A percentile compares a stretch with the other conserved stretches of the same genome.
Evolutionary conservation across 1,284 basidiomycete genomes (phyloP).

Genomic region (Inonotus obliquus): DNA sequence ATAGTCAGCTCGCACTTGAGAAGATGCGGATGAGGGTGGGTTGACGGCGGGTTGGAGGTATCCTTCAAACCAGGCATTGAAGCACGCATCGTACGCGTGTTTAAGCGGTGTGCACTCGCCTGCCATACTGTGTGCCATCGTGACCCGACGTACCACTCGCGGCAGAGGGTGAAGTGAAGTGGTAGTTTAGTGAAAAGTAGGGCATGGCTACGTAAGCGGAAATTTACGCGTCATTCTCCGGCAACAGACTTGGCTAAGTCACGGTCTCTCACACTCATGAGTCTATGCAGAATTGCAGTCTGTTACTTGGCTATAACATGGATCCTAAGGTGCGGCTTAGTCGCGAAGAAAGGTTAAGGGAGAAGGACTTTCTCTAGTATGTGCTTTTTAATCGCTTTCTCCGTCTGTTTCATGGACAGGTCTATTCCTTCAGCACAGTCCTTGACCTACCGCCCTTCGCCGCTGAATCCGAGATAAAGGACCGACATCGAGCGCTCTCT

Average conservation of each 20-base stretch:
- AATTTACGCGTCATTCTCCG: neutral
- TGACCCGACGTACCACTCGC: neutral
- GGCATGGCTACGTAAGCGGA: neutral
- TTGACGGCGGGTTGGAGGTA: slow-evolving; percentile 79
- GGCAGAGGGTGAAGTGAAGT: neutral
- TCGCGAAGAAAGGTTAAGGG: slow-evolving; percentile 7
- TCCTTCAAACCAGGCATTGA: slow-evolving; percentile 95
- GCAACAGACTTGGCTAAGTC: no score
- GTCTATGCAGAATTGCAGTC: neutral
- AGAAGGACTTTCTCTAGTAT: slow-evolving; percentile 17
- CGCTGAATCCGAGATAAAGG: slow-evolving; percentile 62
- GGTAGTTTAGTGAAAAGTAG: no score
- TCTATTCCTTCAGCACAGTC: slow-evolving; percentile 41
- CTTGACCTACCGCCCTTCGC: slow-evolving; percentile 66
- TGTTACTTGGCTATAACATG: neutral
- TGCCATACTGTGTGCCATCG: slow-evolving; percentile 70
- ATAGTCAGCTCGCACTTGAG: slow-evolving; percentile 40
- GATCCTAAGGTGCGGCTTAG: neutral
- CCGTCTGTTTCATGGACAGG: neutral
- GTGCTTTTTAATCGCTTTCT: neutral
- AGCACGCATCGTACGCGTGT: slow-evolving; percentile 87
- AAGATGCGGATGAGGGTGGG: slow-evolving; percentile 29
- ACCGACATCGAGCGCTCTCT: slow-evolving; percentile 66
- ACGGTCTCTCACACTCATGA: neutral
- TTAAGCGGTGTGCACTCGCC: slow-evolving; percentile 87